Evolutionary conservation across 2,329 filamentous ascomycete genomes (phyloP).

Genomic region (Arthrobotrys sinensis): DNA sequence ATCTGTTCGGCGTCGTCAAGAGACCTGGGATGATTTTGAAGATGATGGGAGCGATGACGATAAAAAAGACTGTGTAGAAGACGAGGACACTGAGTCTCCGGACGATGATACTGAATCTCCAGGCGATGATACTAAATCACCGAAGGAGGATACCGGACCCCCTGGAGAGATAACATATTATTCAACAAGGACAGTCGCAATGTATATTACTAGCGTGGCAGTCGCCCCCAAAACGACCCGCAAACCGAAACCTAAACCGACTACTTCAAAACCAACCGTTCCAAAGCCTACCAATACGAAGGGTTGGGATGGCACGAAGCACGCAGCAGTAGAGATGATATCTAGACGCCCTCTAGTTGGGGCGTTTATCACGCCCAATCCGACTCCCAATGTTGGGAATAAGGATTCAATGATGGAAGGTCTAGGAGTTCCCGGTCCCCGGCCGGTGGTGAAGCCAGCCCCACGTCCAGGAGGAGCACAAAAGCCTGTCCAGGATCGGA

Average conservation of each 20-base stretch:
- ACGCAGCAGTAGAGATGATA: not conserved
- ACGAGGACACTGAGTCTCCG: not conserved
- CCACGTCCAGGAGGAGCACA: not conserved
- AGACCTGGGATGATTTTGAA: not conserved
- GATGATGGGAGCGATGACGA: not conserved
- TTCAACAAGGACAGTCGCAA: not conserved
- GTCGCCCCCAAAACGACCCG: conserved; percentile 1
- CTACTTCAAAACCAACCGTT: not conserved
- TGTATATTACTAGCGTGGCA: not conserved
- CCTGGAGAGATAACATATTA: conserved; percentile 1
- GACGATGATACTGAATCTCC: not conserved
- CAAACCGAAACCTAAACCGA: not conserved
- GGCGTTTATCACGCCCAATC: conserved; percentile 4
- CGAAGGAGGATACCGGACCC: not conserved
- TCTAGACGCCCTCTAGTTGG: not conserved
- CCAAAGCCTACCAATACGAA: not conserved
- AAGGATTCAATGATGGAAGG: not conserved
- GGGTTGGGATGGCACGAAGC: conserved; percentile 9
- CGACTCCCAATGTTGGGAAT: not conserved
- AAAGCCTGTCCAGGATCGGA: not conserved
- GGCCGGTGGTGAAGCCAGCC: not conserved
- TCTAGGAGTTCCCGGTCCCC: not conserved
- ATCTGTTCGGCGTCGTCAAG: not conserved
- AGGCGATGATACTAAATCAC: not conserved
- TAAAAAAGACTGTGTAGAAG: conserved; percentile 1